Base-by-base conservation (phyloP, 2,329 filamentous ascomycete species). In the Colletotrichum salicis region DNA sequence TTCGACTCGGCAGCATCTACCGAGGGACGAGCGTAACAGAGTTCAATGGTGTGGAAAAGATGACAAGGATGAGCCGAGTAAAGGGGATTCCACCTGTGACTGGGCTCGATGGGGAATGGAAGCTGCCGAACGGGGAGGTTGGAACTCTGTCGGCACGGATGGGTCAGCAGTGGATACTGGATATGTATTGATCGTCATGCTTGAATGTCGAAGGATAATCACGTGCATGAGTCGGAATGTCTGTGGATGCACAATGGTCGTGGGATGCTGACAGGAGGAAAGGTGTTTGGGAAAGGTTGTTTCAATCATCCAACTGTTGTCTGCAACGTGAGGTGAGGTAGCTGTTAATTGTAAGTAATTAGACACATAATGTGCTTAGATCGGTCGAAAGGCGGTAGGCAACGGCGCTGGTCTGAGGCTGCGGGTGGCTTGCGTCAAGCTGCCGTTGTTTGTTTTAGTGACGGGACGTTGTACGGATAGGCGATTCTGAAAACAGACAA, bases 21-120 rank as follows among this genome's bases (percentile, higher is more conserved):
- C 41, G 60, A 62, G 29, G 60, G 55, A 31, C 60, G 48, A 63
- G 60, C 31, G 31, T 19, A 24, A 54, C 60, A 54, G 48, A 63
- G 60, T 35, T 54, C 15, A 33, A 63, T 54, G 60, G 60, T 63
- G 60, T 37, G 60, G 31, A 24, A 37, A 10, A 13, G n/a, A 12
- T 6, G 31, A 37, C 60, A 54, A 45, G 60, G 60, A 7, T n/a
- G 33, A 45, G 19, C 5, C 22, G 60, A 63, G 60, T 63, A 54
- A 54, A 35, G 22, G 22, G 22, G 7, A 4, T 2, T 27, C 8
- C n/a, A 37, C 52, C 45, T 29, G 60, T 15, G 12, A 62, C n/a
- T 19, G 45, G 24, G 29, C 45, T 52, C 45, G 45, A 24, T 24
- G n/a, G 60, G 45, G 45, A 12, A 35, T 35, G 59, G 59, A 31